Evolutionary conservation across 345 rosid species (phyloP).

Genomic region (Euphorbia tirucalli): DNA sequence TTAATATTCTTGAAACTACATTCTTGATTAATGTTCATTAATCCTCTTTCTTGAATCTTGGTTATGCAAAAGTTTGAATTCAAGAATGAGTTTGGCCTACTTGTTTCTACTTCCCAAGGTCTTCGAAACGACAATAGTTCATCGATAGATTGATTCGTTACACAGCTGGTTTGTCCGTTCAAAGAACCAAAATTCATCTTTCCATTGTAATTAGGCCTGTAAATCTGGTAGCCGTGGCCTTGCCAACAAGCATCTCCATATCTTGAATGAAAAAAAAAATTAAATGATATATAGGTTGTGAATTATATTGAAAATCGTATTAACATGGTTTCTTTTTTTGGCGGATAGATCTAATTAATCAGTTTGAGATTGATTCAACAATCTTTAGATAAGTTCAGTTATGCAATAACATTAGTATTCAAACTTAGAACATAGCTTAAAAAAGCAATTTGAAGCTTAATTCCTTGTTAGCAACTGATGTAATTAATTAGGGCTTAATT

Average conservation of each 20-base stretch:
- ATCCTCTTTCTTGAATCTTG: slow-evolving; percentile 13
- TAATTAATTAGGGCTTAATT: not conserved
- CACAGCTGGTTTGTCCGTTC: slow-evolving; percentile 12
- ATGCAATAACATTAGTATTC: too few relatives aligned
- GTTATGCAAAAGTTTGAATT: slow-evolving; percentile 16
- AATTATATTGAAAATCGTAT: too few relatives aligned
- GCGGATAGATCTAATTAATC: too few relatives aligned
- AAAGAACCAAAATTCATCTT: slow-evolving; percentile 14
- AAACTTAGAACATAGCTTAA: too few relatives aligned
- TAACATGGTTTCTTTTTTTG: too few relatives aligned
- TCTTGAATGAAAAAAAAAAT: slow-evolving; percentile 25
- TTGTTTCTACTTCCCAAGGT: slow-evolving; percentile 28
- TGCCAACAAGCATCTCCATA: slow-evolving; percentile 48
- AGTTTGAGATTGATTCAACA: too few relatives aligned
- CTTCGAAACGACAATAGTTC: slow-evolving; percentile 27
- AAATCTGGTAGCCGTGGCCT: slow-evolving; percentile 28
- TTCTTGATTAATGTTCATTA: too few relatives aligned
- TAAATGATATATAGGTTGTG: too few relatives aligned
- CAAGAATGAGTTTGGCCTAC: slow-evolving; percentile 23
- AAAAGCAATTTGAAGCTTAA: too few relatives aligned
- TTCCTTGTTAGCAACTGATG: not conserved
- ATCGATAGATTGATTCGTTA: slow-evolving; percentile 31
- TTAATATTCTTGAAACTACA: slow-evolving; percentile 7
- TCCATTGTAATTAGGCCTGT: slow-evolving; percentile 26
- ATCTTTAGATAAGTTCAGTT: too few relatives aligned